Conservation (phyloP, 495 filamentous ascomycete genomes). For the Trichoderma virens region DNA sequence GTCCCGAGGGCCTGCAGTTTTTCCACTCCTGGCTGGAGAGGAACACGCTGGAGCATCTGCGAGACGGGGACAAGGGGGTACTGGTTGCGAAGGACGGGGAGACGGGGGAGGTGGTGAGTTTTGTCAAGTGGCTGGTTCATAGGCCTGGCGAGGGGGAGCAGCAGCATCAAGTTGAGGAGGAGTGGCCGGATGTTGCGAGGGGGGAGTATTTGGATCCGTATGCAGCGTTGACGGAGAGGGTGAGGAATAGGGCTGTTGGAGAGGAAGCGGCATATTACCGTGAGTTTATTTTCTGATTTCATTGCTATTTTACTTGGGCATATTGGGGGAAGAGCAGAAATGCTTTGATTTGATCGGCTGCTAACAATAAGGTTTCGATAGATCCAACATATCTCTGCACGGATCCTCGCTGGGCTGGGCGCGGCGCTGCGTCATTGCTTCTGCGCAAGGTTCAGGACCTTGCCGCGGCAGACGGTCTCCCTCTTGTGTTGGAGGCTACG, state of each 20-base stretch:
- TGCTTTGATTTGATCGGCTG: background rate
- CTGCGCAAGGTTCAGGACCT: slow-evolving; percentile 27
- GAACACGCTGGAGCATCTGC: slow-evolving; percentile 22
- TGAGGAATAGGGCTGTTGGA: slow-evolving; percentile 22
- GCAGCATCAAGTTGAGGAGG: background rate
- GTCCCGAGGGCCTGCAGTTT: slow-evolving; percentile 18
- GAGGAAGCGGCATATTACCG: slow-evolving; percentile 17
- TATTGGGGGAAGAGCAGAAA: background rate
- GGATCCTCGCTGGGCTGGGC: slow-evolving; percentile 32
- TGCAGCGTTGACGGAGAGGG: slow-evolving; percentile 23
- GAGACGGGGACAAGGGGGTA: slow-evolving; percentile 20
- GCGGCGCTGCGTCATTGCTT: slow-evolving; percentile 31
- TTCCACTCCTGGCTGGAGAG: slow-evolving; percentile 20
- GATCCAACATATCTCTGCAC: slow-evolving; percentile 36
- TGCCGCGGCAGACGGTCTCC: slow-evolving; percentile 27
- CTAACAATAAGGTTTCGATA: slow-evolving; percentile 14
- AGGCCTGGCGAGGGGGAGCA: background rate
- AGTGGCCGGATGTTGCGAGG: slow-evolving; percentile 19
- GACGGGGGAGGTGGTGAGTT: slow-evolving; percentile 23
- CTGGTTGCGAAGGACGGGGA: slow-evolving; percentile 26
- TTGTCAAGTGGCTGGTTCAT: slow-evolving; percentile 30
- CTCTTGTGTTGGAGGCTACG: slow-evolving; percentile 38
- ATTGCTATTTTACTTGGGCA: background rate
- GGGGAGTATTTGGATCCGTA: slow-evolving; percentile 28
- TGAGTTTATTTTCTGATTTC: slow-evolving; percentile 16